phyloP scores from a whole-genome alignment of 2,329 filamentous ascomycete species.

The Trichoderma sp. region DNA sequence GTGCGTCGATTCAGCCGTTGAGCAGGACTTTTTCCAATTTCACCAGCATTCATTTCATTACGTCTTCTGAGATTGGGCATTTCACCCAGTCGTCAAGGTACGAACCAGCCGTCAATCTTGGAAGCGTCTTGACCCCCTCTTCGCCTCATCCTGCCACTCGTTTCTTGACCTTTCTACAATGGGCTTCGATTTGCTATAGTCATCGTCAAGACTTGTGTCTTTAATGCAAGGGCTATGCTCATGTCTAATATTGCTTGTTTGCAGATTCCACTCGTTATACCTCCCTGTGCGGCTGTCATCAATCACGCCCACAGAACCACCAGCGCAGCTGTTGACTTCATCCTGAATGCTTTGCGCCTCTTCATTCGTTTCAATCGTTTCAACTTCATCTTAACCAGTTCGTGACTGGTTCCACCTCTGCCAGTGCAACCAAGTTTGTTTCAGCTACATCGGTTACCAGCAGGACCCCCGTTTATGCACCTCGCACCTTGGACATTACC shows the following conservation, averaged over 20 bases:
- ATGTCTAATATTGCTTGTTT: not conserved
- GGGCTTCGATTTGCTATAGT: not conserved
- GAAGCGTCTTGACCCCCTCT: not conserved
- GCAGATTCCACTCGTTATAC: not conserved
- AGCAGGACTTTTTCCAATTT: not conserved
- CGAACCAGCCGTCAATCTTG: not conserved
- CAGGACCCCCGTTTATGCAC: not conserved
- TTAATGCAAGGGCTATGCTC: not conserved
- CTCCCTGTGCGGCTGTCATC: not conserved
- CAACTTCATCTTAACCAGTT: not conserved
- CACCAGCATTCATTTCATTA: not conserved
- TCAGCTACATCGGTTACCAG: constrained; percentile 1
- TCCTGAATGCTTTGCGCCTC: not conserved
- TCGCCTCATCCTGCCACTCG: not conserved
- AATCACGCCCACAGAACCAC: not conserved
- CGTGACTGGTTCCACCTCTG: not conserved
- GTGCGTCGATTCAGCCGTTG: not conserved
- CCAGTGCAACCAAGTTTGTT: constrained; percentile 15
- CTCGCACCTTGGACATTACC: not conserved
- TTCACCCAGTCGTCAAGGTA: not conserved
- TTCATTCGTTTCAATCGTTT: constrained; percentile 1
- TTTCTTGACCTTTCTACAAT: not conserved
- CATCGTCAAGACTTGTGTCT: not conserved
- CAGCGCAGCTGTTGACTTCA: not conserved
- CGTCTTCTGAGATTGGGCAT: not conserved